Conservation (phyloP, 148 eudicot species). For the Rhododendron mucronatum region DNA sequence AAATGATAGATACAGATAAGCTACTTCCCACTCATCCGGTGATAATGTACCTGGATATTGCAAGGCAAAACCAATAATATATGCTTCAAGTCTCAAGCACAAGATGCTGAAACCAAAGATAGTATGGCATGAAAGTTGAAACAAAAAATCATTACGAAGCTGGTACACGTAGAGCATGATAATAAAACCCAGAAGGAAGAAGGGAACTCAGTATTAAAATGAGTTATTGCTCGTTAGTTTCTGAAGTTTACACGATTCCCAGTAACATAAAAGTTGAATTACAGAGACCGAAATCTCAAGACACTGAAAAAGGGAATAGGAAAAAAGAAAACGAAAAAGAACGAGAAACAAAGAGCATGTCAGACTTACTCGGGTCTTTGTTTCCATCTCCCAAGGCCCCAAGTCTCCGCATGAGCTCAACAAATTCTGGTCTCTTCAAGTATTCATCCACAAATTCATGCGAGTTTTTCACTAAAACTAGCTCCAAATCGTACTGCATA, state of each 20-base stretch:
- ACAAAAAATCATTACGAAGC: neutral
- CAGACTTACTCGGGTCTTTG: too few relatives aligned
- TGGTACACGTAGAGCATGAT: neutral
- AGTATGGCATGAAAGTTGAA: neutral
- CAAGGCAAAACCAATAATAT: neutral
- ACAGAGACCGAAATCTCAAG: neutral
- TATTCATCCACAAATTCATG: too few relatives aligned
- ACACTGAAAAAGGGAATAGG: too few relatives aligned
- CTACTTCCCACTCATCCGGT: constrained; percentile 96
- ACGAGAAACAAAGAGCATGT: too few relatives aligned
- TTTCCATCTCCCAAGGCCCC: too few relatives aligned
- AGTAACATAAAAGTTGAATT: neutral
- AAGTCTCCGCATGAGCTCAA: too few relatives aligned
- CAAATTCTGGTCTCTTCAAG: too few relatives aligned
- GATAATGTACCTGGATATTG: constrained; percentile 70
- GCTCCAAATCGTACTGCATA: too few relatives aligned
- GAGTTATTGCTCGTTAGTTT: neutral
- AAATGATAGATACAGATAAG: constrained; percentile 74
- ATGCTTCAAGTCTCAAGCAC: neutral
- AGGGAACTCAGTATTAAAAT: neutral
- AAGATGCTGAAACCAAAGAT: neutral
- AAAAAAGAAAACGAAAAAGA: too few relatives aligned
- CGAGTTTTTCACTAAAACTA: too few relatives aligned
- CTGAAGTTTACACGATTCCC: neutral
- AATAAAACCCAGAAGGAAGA: neutral